Conservation (phyloP, 2,329 filamentous ascomycete genomes). For the Cladosporium phlei region DNA sequence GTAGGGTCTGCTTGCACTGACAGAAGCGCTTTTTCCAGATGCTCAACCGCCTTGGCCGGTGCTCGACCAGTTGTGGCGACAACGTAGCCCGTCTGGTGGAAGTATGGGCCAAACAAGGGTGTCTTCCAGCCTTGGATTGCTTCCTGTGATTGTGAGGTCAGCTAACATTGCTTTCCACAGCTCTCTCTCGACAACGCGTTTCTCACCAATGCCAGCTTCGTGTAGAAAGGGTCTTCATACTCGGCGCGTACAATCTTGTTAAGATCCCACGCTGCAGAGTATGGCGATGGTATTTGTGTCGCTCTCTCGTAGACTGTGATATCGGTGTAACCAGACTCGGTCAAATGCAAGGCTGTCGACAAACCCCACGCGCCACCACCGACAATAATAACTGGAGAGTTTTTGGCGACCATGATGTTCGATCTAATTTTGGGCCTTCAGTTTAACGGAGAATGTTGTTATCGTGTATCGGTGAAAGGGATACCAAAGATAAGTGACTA, state of each 20-base stretch:
- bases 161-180: no score
- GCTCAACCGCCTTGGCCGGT: constrained; percentile 44
- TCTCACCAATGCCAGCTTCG: constrained; percentile 57
- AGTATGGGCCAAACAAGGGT: constrained; percentile 51
- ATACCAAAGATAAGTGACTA: not conserved
- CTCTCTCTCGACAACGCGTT: no score
- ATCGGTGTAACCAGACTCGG: constrained; percentile 41
- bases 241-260: constrained; percentile 58
- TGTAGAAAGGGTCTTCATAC: constrained; percentile 73
- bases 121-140: constrained; percentile 52
- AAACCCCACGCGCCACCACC: constrained; percentile 50
- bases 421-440: no score
- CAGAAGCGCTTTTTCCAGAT: constrained; percentile 41
- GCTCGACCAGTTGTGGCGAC: constrained; percentile 48
- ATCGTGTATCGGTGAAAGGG: not conserved
- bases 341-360: constrained; percentile 46
- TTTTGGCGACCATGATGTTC: constrained; percentile 11
- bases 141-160: constrained; percentile 25
- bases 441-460: not conserved
- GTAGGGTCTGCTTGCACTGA: constrained; percentile 39
- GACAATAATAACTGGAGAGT: constrained; percentile 18
- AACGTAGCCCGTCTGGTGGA: constrained; percentile 49
- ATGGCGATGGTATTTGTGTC: constrained; percentile 43
- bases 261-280: constrained; percentile 38
- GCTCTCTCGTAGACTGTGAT: constrained; percentile 47